Evolutionary conservation across 768 basidiomycete species (phyloP), one percentile per base, ranked within the genome.

Genomic region (Lentinula aciculospora): DNA sequence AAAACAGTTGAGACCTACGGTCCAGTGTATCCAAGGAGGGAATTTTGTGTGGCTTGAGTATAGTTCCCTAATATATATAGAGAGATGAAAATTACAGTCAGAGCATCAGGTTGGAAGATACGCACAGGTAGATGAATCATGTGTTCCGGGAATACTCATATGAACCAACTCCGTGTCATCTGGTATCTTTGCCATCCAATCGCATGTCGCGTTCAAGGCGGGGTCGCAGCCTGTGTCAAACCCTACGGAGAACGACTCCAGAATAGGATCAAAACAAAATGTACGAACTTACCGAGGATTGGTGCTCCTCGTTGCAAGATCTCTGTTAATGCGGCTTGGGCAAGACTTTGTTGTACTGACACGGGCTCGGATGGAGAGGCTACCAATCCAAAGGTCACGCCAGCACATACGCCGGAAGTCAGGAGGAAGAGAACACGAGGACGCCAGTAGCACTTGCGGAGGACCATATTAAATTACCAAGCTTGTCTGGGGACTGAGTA

Each of bases 81-180:
- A 17, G 46, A 4, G 37, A 54, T 12, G 34, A 3, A 42, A 28
- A 2, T 39, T 23, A 32, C 3, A 13, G 7, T 32, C 25, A 34
- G 13, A 44, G 13, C 23, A 42, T 15, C 28, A 4, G 8, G 29
- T 7, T 31, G 31, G 23, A 32, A 49, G 27, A 27, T 12, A 34
- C 53, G 17, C 25, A 64, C 63, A 66, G 4, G 69, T 67, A 25
- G 62, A 53, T 1, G 68, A 62, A 61, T 71, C 69, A 58, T 71
- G 69, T 0, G 68, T 69, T 10, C 69, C 69, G 3, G 69, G 69
- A 15, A 71, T 55, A 46, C 66, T 69, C 61, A 69, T 65, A 31
- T 60, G 56, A 23, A 64, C 61, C 25, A 70, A 42, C 44, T 59
- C 56, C 4, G 67, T 70, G n/a, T 56, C 37, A 56, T 69, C 68